Percentiles rank a stretch among this genome's conserved stretches.
Conservation (phyloP, 768 basidiomycete genomes). For the Suillus fuscotomentosus region DNA sequence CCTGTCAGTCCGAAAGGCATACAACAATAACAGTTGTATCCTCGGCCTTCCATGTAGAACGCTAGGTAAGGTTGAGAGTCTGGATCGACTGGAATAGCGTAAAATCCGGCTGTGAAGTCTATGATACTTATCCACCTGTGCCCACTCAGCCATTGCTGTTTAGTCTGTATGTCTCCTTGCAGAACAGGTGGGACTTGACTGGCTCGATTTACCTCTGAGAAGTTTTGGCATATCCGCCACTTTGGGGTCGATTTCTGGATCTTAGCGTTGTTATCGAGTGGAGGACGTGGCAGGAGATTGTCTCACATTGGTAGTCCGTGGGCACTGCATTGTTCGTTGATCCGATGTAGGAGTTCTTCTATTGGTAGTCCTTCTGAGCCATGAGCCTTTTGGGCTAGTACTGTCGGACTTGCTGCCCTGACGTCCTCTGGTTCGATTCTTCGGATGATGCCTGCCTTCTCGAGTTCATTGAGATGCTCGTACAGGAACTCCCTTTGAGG, state of each 20-base stretch:
- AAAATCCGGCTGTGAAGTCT: constrained; percentile 25
- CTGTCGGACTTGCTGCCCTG: constrained; percentile 21
- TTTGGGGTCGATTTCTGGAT: constrained; percentile 10
- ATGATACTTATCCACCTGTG: too few species aligned
- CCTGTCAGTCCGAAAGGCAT: constrained; percentile 28
- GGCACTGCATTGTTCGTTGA: constrained; percentile 26
- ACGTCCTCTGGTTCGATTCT: too few species aligned
- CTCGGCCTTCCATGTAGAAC: constrained; percentile 23
- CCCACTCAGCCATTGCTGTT: constrained; percentile 16
- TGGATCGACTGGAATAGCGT: constrained; percentile 16
- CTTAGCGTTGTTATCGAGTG: constrained; percentile 24
- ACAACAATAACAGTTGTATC: constrained; percentile 17
- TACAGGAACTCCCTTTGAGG: too few species aligned
- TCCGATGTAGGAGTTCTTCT: constrained; percentile 31
- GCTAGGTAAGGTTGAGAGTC: constrained; percentile 15
- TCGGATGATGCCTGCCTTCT: too few species aligned
- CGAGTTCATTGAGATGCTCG: too few species aligned
- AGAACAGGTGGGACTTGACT: constrained; percentile 18
- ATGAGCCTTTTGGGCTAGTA: constrained; percentile 37
- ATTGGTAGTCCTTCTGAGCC: constrained; percentile 25
- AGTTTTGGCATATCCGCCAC: constrained; percentile 35
- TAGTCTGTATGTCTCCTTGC: constrained; percentile 22
- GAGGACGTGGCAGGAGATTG: neutral
- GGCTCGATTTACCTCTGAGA: constrained; percentile 17
- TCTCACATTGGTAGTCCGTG: neutral